Conservation (phyloP, 768 basidiomycete species). For the Mycena galericulata region DNA sequence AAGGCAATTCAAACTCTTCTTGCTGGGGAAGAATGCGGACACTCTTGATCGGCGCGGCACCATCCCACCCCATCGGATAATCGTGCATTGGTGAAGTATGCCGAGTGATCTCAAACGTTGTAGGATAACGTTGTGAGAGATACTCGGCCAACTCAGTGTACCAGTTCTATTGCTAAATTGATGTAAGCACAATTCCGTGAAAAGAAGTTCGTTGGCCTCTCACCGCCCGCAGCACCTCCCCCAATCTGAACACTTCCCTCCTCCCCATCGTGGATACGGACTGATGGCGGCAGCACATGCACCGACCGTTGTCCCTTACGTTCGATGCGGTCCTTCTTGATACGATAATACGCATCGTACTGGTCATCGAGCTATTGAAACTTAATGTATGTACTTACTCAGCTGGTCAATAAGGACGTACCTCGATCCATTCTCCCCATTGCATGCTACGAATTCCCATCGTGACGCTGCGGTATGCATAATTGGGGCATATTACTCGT, state of each 20-base stretch:
- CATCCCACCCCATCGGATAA: conserved; percentile 54
- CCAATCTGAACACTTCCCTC: conserved; percentile 57
- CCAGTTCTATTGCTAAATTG: conserved; percentile 68
- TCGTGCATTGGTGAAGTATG: conserved; percentile 36
- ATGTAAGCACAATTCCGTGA: not conserved
- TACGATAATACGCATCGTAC: conserved; percentile 58
- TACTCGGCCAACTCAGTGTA: conserved; percentile 79
- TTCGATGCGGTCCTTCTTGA: conserved; percentile 67
- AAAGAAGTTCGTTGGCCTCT: conserved; percentile 9
- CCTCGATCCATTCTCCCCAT: conserved; percentile 83
- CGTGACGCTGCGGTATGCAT: conserved; percentile 63
- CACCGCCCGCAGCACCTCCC: conserved; percentile 55
- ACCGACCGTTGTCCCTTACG: conserved; percentile 63
- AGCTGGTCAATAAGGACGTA: too few relatives aligned
- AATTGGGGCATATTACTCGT: not conserved
- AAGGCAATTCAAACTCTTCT: conserved; percentile 54
- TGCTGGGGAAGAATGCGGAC: conserved; percentile 64
- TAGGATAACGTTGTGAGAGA: conserved; percentile 71
- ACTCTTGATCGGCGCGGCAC: conserved; percentile 60
- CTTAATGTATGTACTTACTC: not conserved
- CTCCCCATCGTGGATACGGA: conserved; percentile 20
- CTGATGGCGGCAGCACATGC: conserved; percentile 52
- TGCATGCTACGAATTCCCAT: conserved; percentile 78
- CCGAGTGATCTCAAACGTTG: conserved; percentile 64
- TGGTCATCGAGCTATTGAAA: conserved; percentile 25